Conservation (phyloP, 2,329 filamentous ascomycete species). For the Claviceps purpurea region DNA sequence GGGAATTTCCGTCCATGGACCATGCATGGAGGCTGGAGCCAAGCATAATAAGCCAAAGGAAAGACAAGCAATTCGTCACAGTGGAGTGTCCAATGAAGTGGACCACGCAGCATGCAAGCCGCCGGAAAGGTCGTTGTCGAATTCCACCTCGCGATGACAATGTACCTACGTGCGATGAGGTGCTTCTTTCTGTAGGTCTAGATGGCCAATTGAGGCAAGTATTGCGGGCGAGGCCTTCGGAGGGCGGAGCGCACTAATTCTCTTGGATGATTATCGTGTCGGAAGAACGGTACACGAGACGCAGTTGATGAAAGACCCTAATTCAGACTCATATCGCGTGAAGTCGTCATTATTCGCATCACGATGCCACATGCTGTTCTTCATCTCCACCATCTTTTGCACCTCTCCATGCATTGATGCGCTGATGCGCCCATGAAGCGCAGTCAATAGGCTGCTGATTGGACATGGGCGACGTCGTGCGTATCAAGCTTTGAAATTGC, state of each 20-base stretch:
- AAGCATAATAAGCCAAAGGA: neutral
- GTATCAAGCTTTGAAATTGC: conserved; percentile 1
- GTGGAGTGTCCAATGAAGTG: conserved; percentile 2
- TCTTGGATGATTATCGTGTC: neutral
- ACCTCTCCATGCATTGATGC: neutral
- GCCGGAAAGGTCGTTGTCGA: conserved; percentile 1
- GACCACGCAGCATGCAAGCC: conserved; percentile 2
- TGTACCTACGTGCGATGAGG: neutral
- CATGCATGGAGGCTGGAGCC: too few species aligned
- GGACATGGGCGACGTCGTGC: neutral
- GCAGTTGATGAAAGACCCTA: neutral
- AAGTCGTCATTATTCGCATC: conserved; percentile 1
- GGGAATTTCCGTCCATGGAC: neutral
- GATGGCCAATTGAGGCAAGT: neutral
- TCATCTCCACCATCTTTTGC: neutral
- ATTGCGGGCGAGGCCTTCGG: neutral
- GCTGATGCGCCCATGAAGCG: neutral
- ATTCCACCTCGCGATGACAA: neutral
- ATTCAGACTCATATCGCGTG: neutral
- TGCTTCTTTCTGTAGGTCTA: too few species aligned
- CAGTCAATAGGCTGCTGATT: neutral
- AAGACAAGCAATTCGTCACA: neutral
- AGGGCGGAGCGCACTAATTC: neutral
- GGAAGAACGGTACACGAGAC: neutral
- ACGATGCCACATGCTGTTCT: neutral